phyloP scores from a whole-genome alignment of 1,284 basidiomycete species.

The Cryptococcus wingfieldii region DNA sequence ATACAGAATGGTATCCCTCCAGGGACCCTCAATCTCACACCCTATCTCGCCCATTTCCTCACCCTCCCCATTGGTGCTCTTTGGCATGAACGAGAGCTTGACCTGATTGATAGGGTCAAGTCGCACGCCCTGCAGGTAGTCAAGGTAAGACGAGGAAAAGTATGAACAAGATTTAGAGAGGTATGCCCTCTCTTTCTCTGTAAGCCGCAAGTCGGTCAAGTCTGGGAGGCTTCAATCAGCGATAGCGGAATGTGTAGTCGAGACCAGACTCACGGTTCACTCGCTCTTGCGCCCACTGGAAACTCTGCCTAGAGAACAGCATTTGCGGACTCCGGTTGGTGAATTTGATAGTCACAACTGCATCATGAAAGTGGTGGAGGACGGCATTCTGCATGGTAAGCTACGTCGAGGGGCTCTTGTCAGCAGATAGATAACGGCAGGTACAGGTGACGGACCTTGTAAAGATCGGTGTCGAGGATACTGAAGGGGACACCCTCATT shows the following conservation, averaged over 20 bases:
- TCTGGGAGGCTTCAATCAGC: conserved; percentile 49
- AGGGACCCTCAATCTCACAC: conserved; percentile 70
- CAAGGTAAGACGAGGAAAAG: conserved; percentile 68
- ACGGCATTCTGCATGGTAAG: conserved; percentile 97
- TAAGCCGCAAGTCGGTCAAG: conserved; percentile 63
- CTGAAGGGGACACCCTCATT: conserved; percentile 54
- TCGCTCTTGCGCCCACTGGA: conserved; percentile 62
- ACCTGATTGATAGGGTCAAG: conserved; percentile 78
- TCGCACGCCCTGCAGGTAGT: conserved; percentile 65
- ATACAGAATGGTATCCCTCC: conserved; percentile 90
- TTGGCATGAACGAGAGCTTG: conserved; percentile 61
- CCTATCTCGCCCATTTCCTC: conserved; percentile 63
- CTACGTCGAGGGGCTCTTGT: conserved; percentile 49
- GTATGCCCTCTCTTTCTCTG: conserved; percentile 64
- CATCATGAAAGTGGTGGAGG: conserved; percentile 68
- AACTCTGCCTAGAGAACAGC: conserved; percentile 66
- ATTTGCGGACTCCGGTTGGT: conserved; percentile 73
- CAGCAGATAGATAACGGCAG: background rate
- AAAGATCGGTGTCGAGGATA: conserved; percentile 90
- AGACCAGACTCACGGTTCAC: conserved; percentile 59
- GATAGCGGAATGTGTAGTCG: background rate
- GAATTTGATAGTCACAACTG: conserved; percentile 64
- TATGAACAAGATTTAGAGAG: conserved; percentile 70
- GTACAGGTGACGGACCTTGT: conserved; percentile 63
- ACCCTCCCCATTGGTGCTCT: conserved; percentile 38